Conservation (phyloP, 1,284 basidiomycete species). For the Ganoderma multipileum region DNA sequence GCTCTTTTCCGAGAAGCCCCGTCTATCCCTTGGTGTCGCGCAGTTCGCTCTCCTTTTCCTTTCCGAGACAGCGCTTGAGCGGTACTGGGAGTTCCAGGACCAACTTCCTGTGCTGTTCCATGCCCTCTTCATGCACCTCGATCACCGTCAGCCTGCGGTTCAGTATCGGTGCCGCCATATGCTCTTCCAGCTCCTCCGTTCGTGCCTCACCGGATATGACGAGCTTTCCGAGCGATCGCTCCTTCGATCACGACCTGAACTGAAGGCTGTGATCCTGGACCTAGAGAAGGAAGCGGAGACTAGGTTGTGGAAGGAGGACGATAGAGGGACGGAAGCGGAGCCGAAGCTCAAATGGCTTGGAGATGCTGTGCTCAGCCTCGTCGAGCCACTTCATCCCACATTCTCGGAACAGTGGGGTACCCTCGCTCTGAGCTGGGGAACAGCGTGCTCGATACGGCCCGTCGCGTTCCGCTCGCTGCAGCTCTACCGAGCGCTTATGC, state of each 20-base stretch:
- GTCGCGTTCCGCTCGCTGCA: constrained; percentile 92
- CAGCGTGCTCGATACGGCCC: constrained; percentile 85
- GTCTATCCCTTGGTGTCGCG: constrained; percentile 75
- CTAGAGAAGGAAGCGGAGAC: constrained; percentile 66
- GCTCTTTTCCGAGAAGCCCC: constrained; percentile 75
- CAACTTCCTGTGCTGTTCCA: constrained; percentile 83
- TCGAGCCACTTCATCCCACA: constrained; percentile 73
- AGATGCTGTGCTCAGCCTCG: constrained; percentile 68
- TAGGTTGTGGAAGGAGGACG: constrained; percentile 80
- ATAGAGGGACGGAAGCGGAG: constrained; percentile 57
- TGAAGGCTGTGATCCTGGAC: constrained; percentile 59
- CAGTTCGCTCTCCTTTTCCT: constrained; percentile 91
- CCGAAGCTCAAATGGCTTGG: constrained; percentile 77
- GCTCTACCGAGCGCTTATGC: constrained; percentile 86
- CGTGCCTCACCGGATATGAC: constrained; percentile 79
- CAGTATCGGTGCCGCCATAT: constrained; percentile 75
- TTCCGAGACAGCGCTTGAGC: constrained; percentile 82
- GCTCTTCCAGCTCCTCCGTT: constrained; percentile 82
- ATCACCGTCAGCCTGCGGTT: constrained; percentile 77
- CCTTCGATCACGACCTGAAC: constrained; percentile 51
- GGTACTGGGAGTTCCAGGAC: constrained; percentile 76
- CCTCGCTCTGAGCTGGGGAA: constrained; percentile 85
- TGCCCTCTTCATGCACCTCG: constrained; percentile 84
- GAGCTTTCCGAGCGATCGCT: constrained; percentile 62
- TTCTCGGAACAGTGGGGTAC: constrained; percentile 84